Evolutionary conservation across 2,329 filamentous ascomycete genomes (phyloP).

Genomic region (Blastomyces percursus): DNA sequence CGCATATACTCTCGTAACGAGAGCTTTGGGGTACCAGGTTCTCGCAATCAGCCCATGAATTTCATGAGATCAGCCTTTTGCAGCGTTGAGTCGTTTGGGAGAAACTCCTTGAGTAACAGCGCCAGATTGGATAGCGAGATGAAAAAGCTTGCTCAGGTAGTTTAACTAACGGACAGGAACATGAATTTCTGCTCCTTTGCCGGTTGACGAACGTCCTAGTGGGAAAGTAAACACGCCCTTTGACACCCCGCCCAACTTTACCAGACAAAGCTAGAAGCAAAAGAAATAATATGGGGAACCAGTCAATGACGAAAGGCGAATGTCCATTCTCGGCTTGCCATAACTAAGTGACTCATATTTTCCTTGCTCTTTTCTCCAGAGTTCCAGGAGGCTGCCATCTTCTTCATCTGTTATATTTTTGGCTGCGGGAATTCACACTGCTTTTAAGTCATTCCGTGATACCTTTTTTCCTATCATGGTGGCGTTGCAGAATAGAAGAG

Average conservation of each 20-base stretch:
- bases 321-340: background rate
- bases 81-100: background rate
- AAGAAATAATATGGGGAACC: background rate
- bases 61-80: background rate
- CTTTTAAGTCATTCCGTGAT: background rate
- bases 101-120: background rate
- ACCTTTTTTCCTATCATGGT: background rate
- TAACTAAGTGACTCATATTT: background rate
- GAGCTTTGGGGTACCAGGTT: background rate
- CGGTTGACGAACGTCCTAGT: background rate
- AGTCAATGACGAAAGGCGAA: background rate
- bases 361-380: background rate
- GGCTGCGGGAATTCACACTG: background rate
- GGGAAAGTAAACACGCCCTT: background rate
- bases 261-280: background rate
- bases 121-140: background rate
- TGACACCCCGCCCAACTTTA: background rate
- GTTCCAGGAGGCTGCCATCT: background rate
- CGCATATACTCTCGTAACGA: background rate
- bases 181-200: background rate
- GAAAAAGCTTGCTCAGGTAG: too few relatives aligned
- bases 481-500: background rate
- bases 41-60: background rate
- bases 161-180: too few relatives aligned
- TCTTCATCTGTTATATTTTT: background rate